Base-by-base conservation (phyloP, 2,329 filamentous ascomycete species). In the Neodidymelliopsis sp. region DNA sequence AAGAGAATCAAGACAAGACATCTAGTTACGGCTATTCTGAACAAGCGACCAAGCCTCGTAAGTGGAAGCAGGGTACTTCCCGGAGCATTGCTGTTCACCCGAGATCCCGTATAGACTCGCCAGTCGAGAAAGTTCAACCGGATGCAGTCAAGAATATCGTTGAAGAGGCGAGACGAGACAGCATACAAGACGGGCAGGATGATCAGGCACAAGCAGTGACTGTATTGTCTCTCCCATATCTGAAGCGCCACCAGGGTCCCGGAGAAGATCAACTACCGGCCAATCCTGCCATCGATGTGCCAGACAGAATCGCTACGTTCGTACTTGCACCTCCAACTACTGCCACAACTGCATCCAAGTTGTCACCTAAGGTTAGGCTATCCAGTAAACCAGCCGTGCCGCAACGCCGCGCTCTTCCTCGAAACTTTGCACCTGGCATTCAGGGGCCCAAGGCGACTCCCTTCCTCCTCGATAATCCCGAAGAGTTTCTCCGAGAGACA, bases 391-490 rank as follows among this genome's bases (percentile, higher is more conserved):
- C 29, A 18, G n/a, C 12, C 3, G 24, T 37, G 2, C 27, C 18
- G 13, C 31, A 30, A 27, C 56, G 51, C 8, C 38, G 43, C 24
- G 40, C 43, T 24, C 10, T 41, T 18, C 42, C 43, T 11, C 41
- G 36, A 4, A 52, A 30, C 16, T 19, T 29, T 7, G 40, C 52
- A 11, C 37, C 58, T 8, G 51, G 53, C 4, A 47, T 61, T 12
- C 63, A 65, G 19, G 59, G 54, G 9, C 57, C 53, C 1, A 63
- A 65, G 38, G 59, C 54, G 4, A 48, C 49, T 8, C 36, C 42
- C 1, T 61, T 57, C 27, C 44, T 57, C 9, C 38, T 61, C 8
- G 62, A 65, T 6, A 48, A 62, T n/a, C 57, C 59, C 2, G 62
- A 65, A 31, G 58, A 60, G 15, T 48, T 66, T 2, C 27, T 63